A percentile compares a stretch with the other conserved stretches of the same genome.
Conservation (phyloP, 352 stramenopile genomes). For the Globisporangium lucens region DNA sequence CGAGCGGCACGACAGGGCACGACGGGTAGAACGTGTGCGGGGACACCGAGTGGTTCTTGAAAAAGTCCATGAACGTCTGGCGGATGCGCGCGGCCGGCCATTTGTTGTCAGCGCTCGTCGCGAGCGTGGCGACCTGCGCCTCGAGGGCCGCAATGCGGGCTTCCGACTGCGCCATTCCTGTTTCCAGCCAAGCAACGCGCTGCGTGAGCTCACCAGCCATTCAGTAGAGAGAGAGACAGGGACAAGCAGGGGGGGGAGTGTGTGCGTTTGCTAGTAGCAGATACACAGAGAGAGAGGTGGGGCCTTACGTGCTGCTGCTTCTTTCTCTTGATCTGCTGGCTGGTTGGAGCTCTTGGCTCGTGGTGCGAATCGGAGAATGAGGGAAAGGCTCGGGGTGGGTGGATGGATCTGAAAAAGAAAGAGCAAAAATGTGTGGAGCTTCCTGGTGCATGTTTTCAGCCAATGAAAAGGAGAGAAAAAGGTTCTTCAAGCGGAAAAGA, state of each 20-base stretch:
- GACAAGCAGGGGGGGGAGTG: background rate
- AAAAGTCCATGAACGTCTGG: constrained; percentile 98
- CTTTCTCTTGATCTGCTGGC: background rate
- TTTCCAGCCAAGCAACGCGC: constrained; percentile 29
- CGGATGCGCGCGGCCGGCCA: constrained; percentile 96
- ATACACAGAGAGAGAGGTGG: background rate
- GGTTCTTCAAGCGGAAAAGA: background rate
- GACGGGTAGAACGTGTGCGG: constrained; percentile 96
- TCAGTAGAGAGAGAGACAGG: background rate
- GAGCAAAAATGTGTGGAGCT: constrained; percentile 13
- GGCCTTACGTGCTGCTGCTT: background rate
- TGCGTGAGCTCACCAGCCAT: constrained; percentile 23
- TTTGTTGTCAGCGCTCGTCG: constrained; percentile 27
- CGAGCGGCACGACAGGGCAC: constrained; percentile 94
- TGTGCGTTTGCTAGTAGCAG: background rate
- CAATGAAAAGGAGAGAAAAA: background rate
- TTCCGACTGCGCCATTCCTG: constrained; percentile 25
- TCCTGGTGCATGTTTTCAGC: background rate
- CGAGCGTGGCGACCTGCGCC: constrained; percentile 16
- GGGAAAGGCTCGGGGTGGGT: background rate
- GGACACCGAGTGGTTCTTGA: constrained; percentile 78
- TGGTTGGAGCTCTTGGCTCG: background rate
- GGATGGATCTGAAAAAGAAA: background rate
- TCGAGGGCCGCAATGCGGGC: constrained; percentile 21
- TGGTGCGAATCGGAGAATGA: constrained; percentile 5